Evolutionary conservation across 2,329 filamentous ascomycete genomes (phyloP).

Genomic region (Stemphylium lycopersici): DNA sequence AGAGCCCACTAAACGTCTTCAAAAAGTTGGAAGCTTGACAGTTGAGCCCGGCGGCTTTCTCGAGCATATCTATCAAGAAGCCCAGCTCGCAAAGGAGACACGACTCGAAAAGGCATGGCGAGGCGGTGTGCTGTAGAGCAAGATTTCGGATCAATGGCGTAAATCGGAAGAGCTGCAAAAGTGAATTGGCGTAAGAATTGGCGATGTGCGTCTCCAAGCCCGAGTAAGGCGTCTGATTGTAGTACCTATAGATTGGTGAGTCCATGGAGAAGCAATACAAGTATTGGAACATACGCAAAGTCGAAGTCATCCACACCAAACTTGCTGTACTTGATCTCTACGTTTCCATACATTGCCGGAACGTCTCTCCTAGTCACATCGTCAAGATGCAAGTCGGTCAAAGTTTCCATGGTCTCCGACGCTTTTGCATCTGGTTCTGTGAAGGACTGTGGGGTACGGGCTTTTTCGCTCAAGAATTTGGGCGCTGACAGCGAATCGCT

Average conservation of each 20-base stretch:
- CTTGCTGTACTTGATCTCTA: conserved; percentile 98
- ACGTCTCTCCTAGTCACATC: conserved; percentile 78
- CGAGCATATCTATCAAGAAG: conserved; percentile 96
- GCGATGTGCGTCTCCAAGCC: conserved; percentile 95
- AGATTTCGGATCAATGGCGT: conserved; percentile 87
- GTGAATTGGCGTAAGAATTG: conserved; percentile 93
- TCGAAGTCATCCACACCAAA: conserved; percentile 99
- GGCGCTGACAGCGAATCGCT: conserved; percentile 73
- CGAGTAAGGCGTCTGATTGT: conserved; percentile 90
- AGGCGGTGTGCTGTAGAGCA: conserved; percentile 86
- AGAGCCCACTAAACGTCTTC: conserved; percentile 83
- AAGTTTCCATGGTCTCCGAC: conserved; percentile 65
- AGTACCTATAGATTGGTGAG: conserved; percentile 66
- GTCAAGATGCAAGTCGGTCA: conserved; percentile 73
- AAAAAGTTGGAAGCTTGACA: conserved; percentile 96
- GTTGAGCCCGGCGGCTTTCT: conserved; percentile 91
- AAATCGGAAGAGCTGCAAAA: conserved; percentile 90
- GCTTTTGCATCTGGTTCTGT: conserved; percentile 39
- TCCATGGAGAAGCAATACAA: not conserved
- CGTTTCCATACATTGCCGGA: conserved; percentile 86
- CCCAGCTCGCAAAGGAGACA: conserved; percentile 94
- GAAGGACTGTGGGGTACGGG: conserved; percentile 63
- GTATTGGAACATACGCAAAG: conserved; percentile 69
- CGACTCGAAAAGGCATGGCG: conserved; percentile 78
- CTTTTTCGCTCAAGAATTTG: conserved; percentile 94